Percentiles rank a stretch among this genome's conserved stretches.
Conservation (phyloP, 495 filamentous ascomycete species). For the Penicillium robsamsonii region DNA sequence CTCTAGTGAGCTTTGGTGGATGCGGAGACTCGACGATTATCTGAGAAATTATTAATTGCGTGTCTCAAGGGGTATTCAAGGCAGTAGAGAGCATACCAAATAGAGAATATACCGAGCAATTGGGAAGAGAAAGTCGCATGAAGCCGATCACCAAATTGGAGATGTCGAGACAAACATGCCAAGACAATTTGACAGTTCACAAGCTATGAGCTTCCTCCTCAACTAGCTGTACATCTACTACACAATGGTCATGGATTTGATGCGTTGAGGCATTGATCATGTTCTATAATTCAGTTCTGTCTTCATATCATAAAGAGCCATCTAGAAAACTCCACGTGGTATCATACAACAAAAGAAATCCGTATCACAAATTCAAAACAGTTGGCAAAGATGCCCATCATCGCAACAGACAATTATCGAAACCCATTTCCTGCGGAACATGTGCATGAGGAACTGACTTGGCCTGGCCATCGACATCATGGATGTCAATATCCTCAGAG, state of each 20-base stretch:
- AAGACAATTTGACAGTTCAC: slow-evolving; percentile 2
- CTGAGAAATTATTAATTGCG: background rate
- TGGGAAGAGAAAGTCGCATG: slow-evolving; percentile 19
- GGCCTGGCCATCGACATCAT: slow-evolving; percentile 11
- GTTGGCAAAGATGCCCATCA: background rate
- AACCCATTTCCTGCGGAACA: slow-evolving; percentile 11
- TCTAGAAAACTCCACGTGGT: slow-evolving; percentile 21
- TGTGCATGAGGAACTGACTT: slow-evolving; percentile 11
- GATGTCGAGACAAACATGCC: slow-evolving; percentile 19
- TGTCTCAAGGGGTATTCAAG: background rate
- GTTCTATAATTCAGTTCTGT: background rate
- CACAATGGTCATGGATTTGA: background rate
- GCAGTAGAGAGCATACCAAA: slow-evolving; percentile 5
- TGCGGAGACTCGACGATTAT: background rate
- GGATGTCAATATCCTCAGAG: slow-evolving; percentile 4
- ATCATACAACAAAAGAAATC: slow-evolving; percentile 11
- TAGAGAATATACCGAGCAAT: slow-evolving; percentile 7
- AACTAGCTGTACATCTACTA: background rate
- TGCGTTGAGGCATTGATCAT: background rate
- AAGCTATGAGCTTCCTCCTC: background rate
- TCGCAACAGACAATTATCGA: slow-evolving; percentile 11
- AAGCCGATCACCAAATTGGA: slow-evolving; percentile 19
- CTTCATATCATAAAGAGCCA: slow-evolving; percentile 1
- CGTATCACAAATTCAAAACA: background rate
- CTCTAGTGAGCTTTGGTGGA: slow-evolving; percentile 8